A percentile compares a stretch with the other conserved stretches of the same genome.
Conservation (phyloP, 345 rosid species). For the Aegle marmelos region DNA sequence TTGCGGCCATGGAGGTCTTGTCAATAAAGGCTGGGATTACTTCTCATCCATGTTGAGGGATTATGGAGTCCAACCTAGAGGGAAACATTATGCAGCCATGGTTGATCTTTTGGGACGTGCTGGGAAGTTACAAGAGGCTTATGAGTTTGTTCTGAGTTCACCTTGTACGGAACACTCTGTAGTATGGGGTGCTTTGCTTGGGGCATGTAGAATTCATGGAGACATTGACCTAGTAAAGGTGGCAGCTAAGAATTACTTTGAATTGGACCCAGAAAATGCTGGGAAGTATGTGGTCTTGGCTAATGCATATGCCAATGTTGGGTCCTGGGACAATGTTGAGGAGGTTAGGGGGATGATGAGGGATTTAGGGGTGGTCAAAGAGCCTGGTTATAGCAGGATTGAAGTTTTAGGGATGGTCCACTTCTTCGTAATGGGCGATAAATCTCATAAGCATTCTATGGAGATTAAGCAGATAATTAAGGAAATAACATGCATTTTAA, state of each 20-base stretch:
- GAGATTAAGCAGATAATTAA: slow-evolving; percentile 47
- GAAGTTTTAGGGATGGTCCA: slow-evolving; percentile 57
- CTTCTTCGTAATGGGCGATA: slow-evolving; percentile 49
- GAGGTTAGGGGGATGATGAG: slow-evolving; percentile 54
- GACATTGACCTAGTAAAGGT: slow-evolving; percentile 47
- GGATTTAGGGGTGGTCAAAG: slow-evolving; percentile 46
- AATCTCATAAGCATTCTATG: slow-evolving; percentile 40
- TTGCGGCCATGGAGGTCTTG: slow-evolving; percentile 70
- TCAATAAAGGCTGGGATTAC: slow-evolving; percentile 49
- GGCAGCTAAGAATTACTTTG: slow-evolving; percentile 51
- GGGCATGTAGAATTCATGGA: slow-evolving; percentile 65
- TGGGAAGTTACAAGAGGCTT: slow-evolving; percentile 65
- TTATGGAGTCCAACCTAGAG: slow-evolving; percentile 56
- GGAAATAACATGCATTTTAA: slow-evolving; percentile 40
- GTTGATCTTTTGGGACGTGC: slow-evolving; percentile 70
- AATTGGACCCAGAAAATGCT: slow-evolving; percentile 57
- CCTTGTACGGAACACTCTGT: slow-evolving; percentile 55
- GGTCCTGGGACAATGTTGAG: slow-evolving; percentile 58
- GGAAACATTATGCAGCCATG: slow-evolving; percentile 66
- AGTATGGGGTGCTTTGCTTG: slow-evolving; percentile 73
- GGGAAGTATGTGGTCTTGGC: slow-evolving; percentile 68
- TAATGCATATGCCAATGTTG: slow-evolving; percentile 60
- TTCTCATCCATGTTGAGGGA: slow-evolving; percentile 54
- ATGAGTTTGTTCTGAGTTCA: slow-evolving; percentile 50
- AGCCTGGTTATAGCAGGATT: slow-evolving; percentile 65